phyloP scores from a whole-genome alignment of 2,329 filamentous ascomycete genomes.

The Hypoxylon sp. region DNA sequence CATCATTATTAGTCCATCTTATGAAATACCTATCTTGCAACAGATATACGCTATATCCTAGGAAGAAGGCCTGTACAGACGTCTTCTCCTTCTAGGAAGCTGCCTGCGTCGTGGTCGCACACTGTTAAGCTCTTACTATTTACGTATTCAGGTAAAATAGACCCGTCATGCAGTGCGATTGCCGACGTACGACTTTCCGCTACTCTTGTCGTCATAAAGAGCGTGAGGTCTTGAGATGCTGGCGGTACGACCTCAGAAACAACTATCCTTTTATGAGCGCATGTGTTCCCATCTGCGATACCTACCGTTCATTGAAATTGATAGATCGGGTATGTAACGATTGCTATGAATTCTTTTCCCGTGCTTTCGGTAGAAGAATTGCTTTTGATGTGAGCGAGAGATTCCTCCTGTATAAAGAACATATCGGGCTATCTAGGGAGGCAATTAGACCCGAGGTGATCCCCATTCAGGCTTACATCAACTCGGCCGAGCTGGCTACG shows the following conservation, averaged over 20 bases:
- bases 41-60: constrained; percentile 13
- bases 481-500: constrained; percentile 17
- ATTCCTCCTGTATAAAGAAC: constrained; percentile 50
- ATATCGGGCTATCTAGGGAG: constrained; percentile 33
- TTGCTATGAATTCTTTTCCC: constrained; percentile 43
- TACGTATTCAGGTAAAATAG: constrained; percentile 9
- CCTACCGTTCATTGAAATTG: background rate
- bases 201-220: constrained; percentile 50
- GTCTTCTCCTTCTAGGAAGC: constrained; percentile 31
- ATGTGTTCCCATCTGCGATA: constrained; percentile 39
- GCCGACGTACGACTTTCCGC: constrained; percentile 39
- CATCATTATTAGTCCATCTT: background rate
- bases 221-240: constrained; percentile 40
- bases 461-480: constrained; percentile 38
- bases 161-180: constrained; percentile 45
- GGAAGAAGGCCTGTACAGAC: constrained; percentile 25
- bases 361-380: constrained; percentile 39
- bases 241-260: constrained; percentile 37
- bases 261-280: constrained; percentile 30
- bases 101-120: constrained; percentile 20
- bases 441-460: constrained; percentile 45
- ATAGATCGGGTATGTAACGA: constrained; percentile 39
- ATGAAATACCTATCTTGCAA: background rate
- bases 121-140: constrained; percentile 1
- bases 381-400: constrained; percentile 33